A percentile compares a stretch with the other conserved stretches of the same genome.
Evolutionary conservation across 2,329 filamentous ascomycete species (phyloP).

Genomic region (Apiospora malaysiana): DNA sequence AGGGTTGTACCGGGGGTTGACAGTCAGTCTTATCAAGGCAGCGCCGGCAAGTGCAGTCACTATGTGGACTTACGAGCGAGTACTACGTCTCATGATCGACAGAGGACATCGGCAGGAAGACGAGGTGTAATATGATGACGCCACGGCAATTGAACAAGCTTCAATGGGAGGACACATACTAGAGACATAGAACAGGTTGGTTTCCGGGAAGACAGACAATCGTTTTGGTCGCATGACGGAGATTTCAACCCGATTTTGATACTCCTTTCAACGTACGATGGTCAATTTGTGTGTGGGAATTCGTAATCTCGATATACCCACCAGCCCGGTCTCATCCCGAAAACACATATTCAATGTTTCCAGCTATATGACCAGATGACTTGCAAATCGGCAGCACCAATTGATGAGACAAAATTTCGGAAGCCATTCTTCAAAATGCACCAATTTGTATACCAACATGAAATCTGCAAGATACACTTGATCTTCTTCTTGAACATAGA

Average conservation of each 20-base stretch:
- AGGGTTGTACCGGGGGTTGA: constrained; percentile 86
- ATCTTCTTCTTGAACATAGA: not conserved
- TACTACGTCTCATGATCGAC: constrained; percentile 63
- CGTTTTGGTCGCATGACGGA: not conserved
- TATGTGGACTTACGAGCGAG: constrained; percentile 91
- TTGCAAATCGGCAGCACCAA: not conserved
- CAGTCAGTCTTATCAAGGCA: constrained; percentile 89
- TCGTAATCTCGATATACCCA: not conserved
- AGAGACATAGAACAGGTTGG: constrained; percentile 1
- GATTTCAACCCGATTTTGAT: not conserved
- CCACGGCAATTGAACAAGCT: too few relatives aligned
- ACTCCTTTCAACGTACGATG: not conserved
- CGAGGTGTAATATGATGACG: not conserved
- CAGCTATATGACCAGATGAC: too few relatives aligned
- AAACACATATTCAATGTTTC: not conserved
- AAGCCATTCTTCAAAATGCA: not conserved
- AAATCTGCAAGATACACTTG: not conserved
- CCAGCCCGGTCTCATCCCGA: not conserved
- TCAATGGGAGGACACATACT: not conserved
- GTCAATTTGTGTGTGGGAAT: not conserved
- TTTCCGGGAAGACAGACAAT: not conserved
- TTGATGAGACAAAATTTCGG: not conserved
- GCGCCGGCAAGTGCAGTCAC: constrained; percentile 92
- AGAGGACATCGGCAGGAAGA: not conserved
- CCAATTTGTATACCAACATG: not conserved